Percentiles rank a stretch among this genome's conserved stretches.
phyloP scores from a whole-genome alignment of 129 eudicot genomes.

The Sambucus nigra region DNA sequence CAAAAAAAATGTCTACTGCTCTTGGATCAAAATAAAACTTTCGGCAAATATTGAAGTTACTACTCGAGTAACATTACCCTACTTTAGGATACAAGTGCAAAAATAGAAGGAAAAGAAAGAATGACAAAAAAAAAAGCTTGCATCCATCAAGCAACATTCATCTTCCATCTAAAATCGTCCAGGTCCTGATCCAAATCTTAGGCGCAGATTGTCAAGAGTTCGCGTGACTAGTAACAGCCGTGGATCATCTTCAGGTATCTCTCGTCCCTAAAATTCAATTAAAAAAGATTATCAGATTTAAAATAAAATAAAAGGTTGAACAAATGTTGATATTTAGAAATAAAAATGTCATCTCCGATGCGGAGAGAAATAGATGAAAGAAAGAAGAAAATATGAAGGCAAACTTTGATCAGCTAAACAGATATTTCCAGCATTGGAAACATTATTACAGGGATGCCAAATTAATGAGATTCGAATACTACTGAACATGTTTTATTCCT shows the following conservation, averaged over 20 bases:
- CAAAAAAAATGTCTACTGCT: too few species aligned
- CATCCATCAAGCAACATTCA: conserved; percentile 5
- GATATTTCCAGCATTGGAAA: too few species aligned
- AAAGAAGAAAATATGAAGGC: too few species aligned
- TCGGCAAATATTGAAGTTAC: background rate
- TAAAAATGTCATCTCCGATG: too few species aligned
- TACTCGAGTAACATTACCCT: too few species aligned
- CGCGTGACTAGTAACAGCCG: conserved; percentile 40
- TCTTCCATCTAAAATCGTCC: conserved; percentile 30
- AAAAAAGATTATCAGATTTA: background rate
- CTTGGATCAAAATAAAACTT: too few species aligned
- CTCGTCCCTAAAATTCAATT: conserved; percentile 45
- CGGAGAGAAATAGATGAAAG: too few species aligned
- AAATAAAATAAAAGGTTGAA: background rate
- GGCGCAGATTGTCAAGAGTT: conserved; percentile 38
- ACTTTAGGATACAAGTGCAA: background rate
- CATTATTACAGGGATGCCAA: too few species aligned
- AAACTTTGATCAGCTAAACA: too few species aligned
- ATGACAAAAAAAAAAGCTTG: background rate
- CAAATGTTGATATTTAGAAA: too few species aligned
- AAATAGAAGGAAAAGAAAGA: background rate
- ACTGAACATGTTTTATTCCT: background rate
- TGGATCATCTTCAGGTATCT: conserved; percentile 76
- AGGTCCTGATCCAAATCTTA: conserved; percentile 27
- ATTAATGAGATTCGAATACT: background rate